These are phyloP conservation scores for Podospora pseudocomata DNA, from an alignment of 495 filamentous ascomycete genomes.

Conservation along the genomic window DNA sequence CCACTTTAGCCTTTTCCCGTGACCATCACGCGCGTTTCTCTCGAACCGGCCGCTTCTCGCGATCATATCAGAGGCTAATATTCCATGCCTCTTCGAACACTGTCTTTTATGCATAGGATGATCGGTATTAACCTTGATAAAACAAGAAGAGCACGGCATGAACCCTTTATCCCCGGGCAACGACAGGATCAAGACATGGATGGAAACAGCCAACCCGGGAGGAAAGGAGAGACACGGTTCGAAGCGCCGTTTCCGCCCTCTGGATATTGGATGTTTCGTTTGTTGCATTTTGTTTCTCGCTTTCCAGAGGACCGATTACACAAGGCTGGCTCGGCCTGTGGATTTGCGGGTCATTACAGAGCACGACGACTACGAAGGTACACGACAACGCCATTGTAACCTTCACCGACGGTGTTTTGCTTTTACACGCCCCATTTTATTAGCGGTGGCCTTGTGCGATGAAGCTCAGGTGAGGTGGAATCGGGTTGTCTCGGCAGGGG, in stretches of 20 bases:
- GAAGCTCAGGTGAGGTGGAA: neutral
- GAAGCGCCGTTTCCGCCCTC: neutral
- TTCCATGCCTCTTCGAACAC: neutral
- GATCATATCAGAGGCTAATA: slow-evolving; percentile 6
- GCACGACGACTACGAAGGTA: neutral
- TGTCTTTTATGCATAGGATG: slow-evolving; percentile 7
- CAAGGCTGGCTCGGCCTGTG: neutral
- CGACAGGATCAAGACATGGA: slow-evolving; percentile 1
- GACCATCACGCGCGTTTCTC: neutral
- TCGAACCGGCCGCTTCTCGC: neutral
- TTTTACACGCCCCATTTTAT: neutral
- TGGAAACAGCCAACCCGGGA: neutral
- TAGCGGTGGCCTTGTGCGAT: no score
- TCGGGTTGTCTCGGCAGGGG: neutral
- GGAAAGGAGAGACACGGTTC: neutral
- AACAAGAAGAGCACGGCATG: slow-evolving; percentile 8
- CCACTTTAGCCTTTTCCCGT: neutral
- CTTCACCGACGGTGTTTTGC: neutral
- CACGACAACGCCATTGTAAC: neutral
- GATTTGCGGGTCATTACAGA: neutral
- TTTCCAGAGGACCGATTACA: neutral
- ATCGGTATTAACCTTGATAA: slow-evolving; percentile 18
- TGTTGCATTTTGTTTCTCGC: neutral
- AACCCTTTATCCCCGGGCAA: slow-evolving; percentile 4
- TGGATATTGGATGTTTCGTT: neutral